A percentile compares a stretch with the other conserved stretches of the same genome.
These are phyloP conservation scores for Penstemon davidsonii DNA, from an alignment of 257 asterid genomes.

Conservation along the genomic window DNA sequence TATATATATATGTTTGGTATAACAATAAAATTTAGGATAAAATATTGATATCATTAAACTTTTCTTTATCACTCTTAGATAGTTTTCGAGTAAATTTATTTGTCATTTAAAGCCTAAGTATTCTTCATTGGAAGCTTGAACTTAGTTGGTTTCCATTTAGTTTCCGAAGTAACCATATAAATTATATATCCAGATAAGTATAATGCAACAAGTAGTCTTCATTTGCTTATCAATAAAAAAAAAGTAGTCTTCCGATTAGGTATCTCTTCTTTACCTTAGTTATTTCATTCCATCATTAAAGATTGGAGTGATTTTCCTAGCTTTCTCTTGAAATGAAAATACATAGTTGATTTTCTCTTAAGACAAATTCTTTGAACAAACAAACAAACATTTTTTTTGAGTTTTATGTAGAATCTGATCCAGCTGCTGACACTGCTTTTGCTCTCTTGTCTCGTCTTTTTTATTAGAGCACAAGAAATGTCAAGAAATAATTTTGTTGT, in stretches of 20 bases:
- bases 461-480: slow-evolving; percentile 6
- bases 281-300: slow-evolving; percentile 7
- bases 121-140: background rate
- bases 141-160: background rate
- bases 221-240: too few species aligned
- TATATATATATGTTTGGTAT: too few species aligned
- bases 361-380: slow-evolving; percentile 8
- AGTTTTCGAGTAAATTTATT: background rate
- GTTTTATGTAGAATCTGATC: slow-evolving; percentile 12
- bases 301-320: background rate
- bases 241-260: background rate
- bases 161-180: background rate
- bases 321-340: background rate
- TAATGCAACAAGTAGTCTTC: slow-evolving; percentile 4
- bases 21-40: too few species aligned
- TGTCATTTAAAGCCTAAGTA: slow-evolving; percentile 8
- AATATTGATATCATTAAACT: background rate
- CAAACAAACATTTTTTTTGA: background rate
- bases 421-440: background rate
- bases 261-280: background rate
- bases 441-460: slow-evolving; percentile 6
- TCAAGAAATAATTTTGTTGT: slow-evolving; percentile 20
- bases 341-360: background rate
- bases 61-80: slow-evolving; percentile 1
- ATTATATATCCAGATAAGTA: background rate